Percentiles rank a stretch among this genome's conserved stretches.
Evolutionary conservation across 306 rosid genomes (phyloP).

Genomic region (Cucumis cinereus): DNA sequence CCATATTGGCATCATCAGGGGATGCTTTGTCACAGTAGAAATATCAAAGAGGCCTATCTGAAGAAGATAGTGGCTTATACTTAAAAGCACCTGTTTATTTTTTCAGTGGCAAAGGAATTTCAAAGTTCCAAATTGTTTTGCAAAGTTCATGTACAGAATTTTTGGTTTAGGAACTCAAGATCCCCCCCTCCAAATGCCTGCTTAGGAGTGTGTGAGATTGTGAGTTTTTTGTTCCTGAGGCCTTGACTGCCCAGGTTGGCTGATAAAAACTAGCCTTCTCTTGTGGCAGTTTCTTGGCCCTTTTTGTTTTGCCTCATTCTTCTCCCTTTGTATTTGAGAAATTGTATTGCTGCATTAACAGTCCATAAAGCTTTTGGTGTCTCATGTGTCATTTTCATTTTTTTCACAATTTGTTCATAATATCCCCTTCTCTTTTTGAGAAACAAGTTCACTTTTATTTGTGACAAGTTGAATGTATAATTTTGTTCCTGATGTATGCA

Average conservation of each 20-base stretch:
- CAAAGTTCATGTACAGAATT: neutral
- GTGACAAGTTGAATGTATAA: neutral
- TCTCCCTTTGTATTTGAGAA: constrained; percentile 3
- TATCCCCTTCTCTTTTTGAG: neutral
- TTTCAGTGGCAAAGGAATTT: constrained; percentile 2
- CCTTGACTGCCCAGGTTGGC: constrained; percentile 42
- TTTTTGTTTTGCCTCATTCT: neutral
- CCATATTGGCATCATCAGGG: constrained; percentile 6
- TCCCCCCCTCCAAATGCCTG: neutral
- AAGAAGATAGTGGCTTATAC: neutral
- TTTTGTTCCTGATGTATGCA: neutral
- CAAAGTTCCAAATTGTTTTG: neutral
- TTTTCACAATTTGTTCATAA: neutral
- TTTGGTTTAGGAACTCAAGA: neutral
- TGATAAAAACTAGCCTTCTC: constrained; percentile 21
- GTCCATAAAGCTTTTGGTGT: neutral
- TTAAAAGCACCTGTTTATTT: neutral
- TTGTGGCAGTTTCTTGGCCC: constrained; percentile 32
- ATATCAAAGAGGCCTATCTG: neutral
- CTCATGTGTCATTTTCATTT: neutral
- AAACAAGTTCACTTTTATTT: neutral
- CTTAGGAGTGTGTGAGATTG: neutral
- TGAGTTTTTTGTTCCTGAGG: neutral
- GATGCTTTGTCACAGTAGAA: constrained; percentile 25
- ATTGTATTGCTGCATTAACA: neutral